Percentiles rank a stretch among this genome's conserved stretches.
phyloP scores from a whole-genome alignment of 768 basidiomycete genomes.

The Suillus subalutaceus region DNA sequence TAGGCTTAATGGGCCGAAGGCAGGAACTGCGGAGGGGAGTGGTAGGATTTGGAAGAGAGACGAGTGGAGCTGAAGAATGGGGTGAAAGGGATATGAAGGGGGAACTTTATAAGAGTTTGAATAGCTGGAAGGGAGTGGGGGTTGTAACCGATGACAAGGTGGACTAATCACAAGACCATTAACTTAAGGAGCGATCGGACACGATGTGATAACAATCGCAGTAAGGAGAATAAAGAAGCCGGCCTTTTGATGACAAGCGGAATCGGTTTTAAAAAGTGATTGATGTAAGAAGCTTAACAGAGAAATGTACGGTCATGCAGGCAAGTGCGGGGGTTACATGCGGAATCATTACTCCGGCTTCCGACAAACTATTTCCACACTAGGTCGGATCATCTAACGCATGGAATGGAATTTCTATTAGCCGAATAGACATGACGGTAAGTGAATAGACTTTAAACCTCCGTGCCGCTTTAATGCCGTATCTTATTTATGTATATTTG shows the following conservation, averaged over 20 bases:
- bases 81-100: conserved; percentile 5
- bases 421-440: no score
- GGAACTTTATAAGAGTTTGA: conserved; percentile 35
- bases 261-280: conserved; percentile 1
- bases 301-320: no score
- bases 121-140: conserved; percentile 12
- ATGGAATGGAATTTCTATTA: background rate
- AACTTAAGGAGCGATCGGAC: conserved; percentile 30
- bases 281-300: no score
- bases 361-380: background rate
- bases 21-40: conserved; percentile 10
- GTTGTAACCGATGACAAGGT: conserved; percentile 16
- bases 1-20: conserved; percentile 5
- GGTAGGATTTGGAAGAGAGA: conserved; percentile 11
- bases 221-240: conserved; percentile 12
- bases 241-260: conserved; percentile 9
- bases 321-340: conserved; percentile 9
- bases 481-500: conserved; percentile 31
- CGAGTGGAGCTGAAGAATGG: conserved; percentile 11
- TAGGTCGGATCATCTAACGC: no score
- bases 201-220: conserved; percentile 32
- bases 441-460: background rate
- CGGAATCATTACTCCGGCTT: background rate
- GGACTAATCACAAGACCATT: conserved; percentile 33
- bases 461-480: background rate